Evolutionary conservation across 805 yeast genomes (phyloP).

Genomic region (Lachancea mirantina): DNA sequence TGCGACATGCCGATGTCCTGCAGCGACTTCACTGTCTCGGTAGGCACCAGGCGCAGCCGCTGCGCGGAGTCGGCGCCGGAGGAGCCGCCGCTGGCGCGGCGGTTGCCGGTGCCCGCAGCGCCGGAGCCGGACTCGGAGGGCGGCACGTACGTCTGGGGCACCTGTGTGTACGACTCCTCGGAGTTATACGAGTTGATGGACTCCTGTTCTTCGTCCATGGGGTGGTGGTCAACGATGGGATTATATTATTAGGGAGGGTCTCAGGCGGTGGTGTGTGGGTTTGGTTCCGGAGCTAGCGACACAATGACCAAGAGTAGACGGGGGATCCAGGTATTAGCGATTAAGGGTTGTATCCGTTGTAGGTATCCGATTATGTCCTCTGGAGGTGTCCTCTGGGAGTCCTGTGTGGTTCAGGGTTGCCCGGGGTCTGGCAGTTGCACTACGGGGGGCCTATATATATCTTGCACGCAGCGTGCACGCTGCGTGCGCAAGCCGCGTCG

Average conservation of each 20-base stretch:
- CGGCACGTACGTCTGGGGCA: conserved; percentile 14
- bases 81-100: conserved; percentile 3
- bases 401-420: no score
- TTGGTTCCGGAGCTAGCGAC: neutral
- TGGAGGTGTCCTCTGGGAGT: no score
- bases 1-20: conserved; percentile 53
- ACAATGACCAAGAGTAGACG: neutral
- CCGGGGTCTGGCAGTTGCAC: no score
- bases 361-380: no score
- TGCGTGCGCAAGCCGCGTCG: neutral
- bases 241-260: neutral
- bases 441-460: no score
- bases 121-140: conserved; percentile 1
- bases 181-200: conserved; percentile 19
- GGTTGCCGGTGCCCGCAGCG: conserved; percentile 1
- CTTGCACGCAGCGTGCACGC: no score
- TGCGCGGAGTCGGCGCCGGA: conserved; percentile 7
- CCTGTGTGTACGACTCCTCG: conserved; percentile 11
- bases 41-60: conserved; percentile 21
- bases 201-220: conserved; percentile 13
- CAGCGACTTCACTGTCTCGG: conserved; percentile 71
- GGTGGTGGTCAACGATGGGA: conserved; percentile 1
- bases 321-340: neutral
- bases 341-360: no score
- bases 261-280: neutral